phyloP scores from a whole-genome alignment of 2,329 filamentous ascomycete genomes.

The Fusarium nygamai region DNA sequence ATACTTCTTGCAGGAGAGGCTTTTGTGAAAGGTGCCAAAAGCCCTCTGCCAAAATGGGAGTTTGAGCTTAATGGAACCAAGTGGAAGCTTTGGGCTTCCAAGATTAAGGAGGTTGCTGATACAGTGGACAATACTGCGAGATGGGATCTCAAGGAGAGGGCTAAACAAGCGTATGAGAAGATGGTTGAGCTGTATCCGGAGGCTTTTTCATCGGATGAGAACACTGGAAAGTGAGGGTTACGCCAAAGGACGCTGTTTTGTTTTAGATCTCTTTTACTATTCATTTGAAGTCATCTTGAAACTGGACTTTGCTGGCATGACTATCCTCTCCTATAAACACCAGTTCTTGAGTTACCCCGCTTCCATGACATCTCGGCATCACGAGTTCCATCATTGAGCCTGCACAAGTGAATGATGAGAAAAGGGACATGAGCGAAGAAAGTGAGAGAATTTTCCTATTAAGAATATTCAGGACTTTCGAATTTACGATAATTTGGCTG shows the following conservation, averaged over 20 bases:
- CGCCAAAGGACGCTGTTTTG: fast-evolving
- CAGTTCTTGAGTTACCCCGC: not conserved
- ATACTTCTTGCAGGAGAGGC: no score
- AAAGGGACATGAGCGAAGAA: fast-evolving
- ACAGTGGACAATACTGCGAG: fast-evolving
- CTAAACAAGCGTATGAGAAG: not conserved
- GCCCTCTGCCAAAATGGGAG: no score
- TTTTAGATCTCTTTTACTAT: not conserved
- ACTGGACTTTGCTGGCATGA: not conserved
- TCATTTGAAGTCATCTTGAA: fast-evolving
- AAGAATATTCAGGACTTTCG: not conserved
- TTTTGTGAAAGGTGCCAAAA: no score
- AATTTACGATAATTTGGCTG: fast-evolving
- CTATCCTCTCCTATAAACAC: fast-evolving
- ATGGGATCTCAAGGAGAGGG: not conserved
- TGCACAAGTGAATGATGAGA: no score
- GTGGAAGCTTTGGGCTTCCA: not conserved
- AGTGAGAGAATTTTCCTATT: fast-evolving
- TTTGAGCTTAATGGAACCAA: no score
- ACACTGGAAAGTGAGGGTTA: fast-evolving
- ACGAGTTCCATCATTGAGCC: not conserved
- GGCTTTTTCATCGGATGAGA: not conserved
- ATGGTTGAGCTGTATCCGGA: constrained; percentile 19
- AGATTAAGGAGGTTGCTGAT: not conserved
- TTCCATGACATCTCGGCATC: not conserved